A percentile compares a stretch with the other conserved stretches of the same genome.
Conservation (phyloP, 2,329 filamentous ascomycete species). For the Magnaporthiopsis incrustans region DNA sequence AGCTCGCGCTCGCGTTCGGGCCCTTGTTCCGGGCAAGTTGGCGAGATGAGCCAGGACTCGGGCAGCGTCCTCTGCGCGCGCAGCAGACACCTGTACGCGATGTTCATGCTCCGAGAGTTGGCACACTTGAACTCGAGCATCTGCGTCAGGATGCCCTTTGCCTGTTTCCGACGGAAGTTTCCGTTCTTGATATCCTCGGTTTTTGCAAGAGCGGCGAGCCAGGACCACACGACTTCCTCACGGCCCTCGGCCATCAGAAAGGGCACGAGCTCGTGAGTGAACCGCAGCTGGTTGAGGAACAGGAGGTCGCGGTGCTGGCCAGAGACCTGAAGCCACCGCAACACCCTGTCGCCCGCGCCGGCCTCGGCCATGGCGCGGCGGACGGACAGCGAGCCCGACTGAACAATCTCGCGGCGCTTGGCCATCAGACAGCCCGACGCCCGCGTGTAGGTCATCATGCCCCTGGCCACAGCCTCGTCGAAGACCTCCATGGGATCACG, state of each 20-base stretch:
- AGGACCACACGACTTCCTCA: constrained; percentile 44
- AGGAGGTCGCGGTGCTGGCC: constrained; percentile 36
- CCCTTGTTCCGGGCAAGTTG: no score
- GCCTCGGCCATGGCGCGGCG: constrained; percentile 29
- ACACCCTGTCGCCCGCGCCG: constrained; percentile 37
- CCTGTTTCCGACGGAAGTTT: constrained; percentile 17
- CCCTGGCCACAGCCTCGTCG: constrained; percentile 44
- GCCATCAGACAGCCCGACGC: constrained; percentile 46
- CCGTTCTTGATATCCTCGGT: neutral
- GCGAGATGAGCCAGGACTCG: neutral
- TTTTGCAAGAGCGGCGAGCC: constrained; percentile 26
- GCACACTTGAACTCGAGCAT: constrained; percentile 28
- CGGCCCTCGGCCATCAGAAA: constrained; percentile 46
- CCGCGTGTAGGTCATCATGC: constrained; percentile 46
- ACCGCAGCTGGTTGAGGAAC: constrained; percentile 34
- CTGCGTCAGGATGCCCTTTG: constrained; percentile 26
- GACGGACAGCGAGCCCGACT: constrained; percentile 24
- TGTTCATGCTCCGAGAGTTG: constrained; percentile 34
- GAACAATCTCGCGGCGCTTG: constrained; percentile 33
- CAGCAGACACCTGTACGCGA: constrained; percentile 39
- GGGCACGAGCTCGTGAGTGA: constrained; percentile 32
- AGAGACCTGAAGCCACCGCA: constrained; percentile 46
- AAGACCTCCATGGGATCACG: constrained; percentile 47
- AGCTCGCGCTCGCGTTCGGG: constrained; percentile 25
- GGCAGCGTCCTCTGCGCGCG: constrained; percentile 29